Conservation (phyloP, 176 grass and related monocot genomes). For the Chloris gayana region DNA sequence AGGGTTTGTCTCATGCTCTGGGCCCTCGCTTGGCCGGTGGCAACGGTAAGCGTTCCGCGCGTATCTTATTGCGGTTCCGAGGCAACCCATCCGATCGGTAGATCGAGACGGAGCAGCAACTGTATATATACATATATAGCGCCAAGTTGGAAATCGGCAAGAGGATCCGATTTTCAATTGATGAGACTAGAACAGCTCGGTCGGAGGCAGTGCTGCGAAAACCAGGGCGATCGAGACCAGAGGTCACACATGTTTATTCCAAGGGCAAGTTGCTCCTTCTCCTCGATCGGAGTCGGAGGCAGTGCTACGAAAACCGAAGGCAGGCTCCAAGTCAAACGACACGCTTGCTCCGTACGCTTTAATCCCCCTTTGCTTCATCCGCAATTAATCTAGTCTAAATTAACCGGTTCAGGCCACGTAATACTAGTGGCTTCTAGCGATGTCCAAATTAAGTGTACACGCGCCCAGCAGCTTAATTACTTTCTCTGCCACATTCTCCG, state of each 20-base stretch:
- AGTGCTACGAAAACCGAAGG: not conserved
- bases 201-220: too few relatives aligned
- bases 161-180: too few relatives aligned
- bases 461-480: too few relatives aligned
- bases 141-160: not conserved
- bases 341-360: not conserved
- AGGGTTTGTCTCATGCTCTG: not conserved
- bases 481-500: too few relatives aligned
- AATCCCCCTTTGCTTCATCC: not conserved
- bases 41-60: not conserved
- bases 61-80: not conserved
- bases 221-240: too few relatives aligned
- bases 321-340: not conserved
- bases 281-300: not conserved
- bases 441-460: too few relatives aligned
- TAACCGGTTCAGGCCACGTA: not conserved
- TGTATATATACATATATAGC: not conserved
- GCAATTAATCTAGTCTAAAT: not conserved
- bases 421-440: not conserved
- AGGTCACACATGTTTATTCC: not conserved
- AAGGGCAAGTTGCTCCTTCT: not conserved
- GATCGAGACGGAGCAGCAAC: not conserved
- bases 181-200: too few relatives aligned
- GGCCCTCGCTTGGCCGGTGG: not conserved
- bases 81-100: not conserved